Evolutionary conservation across 1,284 basidiomycete species (phyloP), one percentile per base, ranked within the genome.

Genomic region (Cryptococcus floricola): DNA sequence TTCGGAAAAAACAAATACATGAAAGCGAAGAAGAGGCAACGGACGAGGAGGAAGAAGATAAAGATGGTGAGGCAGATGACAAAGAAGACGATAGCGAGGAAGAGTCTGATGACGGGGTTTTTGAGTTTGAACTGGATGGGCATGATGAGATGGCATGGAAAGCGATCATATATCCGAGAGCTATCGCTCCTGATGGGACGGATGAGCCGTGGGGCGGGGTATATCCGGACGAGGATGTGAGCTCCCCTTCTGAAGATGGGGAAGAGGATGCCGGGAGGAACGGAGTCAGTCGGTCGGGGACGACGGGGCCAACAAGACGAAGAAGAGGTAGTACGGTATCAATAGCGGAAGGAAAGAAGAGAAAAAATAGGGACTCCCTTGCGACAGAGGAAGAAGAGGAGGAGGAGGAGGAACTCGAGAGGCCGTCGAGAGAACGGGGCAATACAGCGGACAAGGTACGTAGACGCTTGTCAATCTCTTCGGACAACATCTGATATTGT

Each of bases 131-230:
- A 2, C 27, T 46, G 25, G 19, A 25, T 19, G 63, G 52, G 14
- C 23, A 27, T 2, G 61, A 54, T 19, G 52, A 27, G 34, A 14
- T 23, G 19, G 16, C 25, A 2, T 64, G 62, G 60, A 12, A 54
- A 14, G 53, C 27, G 19, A 54, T 62, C 23, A 53, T 62, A n/a
- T 59, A 59, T 55, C 44, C 54, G 13, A 43, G 58, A 25, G 62
- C 62, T 19, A 23, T 52, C 16, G 58, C 51, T 38, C 19, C 31
- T 16, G 44, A 53, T 18, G 54, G 45, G n/a, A 39, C 37, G 5
- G 62, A 57, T 16, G 53, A 53, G 39, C 48, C 54, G 16, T 61
- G 61, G 64, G 41, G 19, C 16, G 44, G 43, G 7, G 38, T 13
- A 9, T 6, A 8, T 28, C 7, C 12, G 16, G 50, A 34, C 10